These are phyloP conservation scores for Syncephalis plumigaleata DNA, from an alignment of 371 early-diverging fungal genomes.

Conservation along the genomic window DNA sequence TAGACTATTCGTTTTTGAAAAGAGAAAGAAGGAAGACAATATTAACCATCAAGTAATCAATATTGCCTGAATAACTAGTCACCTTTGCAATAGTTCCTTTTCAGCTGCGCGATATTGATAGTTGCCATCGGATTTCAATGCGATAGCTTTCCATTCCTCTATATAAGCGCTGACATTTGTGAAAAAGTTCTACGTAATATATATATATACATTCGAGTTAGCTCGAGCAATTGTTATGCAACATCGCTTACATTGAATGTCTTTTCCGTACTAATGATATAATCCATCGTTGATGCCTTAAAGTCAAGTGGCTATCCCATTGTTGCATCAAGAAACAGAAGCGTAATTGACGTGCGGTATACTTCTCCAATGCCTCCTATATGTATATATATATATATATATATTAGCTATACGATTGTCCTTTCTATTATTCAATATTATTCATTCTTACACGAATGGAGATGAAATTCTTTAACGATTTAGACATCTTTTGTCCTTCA, in stretches of 20 bases:
- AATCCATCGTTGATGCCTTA: constrained; percentile 62
- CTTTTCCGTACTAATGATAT: constrained; percentile 70
- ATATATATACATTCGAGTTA: no score
- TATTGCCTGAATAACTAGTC: no score
- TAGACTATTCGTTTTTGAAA: constrained; percentile 18
- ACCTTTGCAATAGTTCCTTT: constrained; percentile 27
- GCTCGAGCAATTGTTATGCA: background rate
- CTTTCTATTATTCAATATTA: background rate
- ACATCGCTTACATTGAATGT: constrained; percentile 32
- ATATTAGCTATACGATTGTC: constrained; percentile 9
- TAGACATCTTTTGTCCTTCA: constrained; percentile 98
- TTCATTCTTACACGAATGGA: constrained; percentile 47
- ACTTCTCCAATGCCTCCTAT: constrained; percentile 62
- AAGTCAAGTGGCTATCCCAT: constrained; percentile 92
- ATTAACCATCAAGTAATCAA: background rate
- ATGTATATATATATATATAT: no score
- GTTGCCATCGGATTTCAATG: constrained; percentile 26
- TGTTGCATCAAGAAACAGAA: constrained; percentile 84
- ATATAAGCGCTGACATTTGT: constrained; percentile 57
- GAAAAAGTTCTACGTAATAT: constrained; percentile 73
- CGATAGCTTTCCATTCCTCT: constrained; percentile 29
- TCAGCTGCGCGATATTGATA: constrained; percentile 60
- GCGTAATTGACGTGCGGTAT: constrained; percentile 81
- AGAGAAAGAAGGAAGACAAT: constrained; percentile 2
- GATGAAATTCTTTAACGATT: constrained; percentile 98